A percentile compares a stretch with the other conserved stretches of the same genome.
Evolutionary conservation across 2,329 filamentous ascomycete genomes (phyloP).

Genomic region (Monosporascus ibericus): DNA sequence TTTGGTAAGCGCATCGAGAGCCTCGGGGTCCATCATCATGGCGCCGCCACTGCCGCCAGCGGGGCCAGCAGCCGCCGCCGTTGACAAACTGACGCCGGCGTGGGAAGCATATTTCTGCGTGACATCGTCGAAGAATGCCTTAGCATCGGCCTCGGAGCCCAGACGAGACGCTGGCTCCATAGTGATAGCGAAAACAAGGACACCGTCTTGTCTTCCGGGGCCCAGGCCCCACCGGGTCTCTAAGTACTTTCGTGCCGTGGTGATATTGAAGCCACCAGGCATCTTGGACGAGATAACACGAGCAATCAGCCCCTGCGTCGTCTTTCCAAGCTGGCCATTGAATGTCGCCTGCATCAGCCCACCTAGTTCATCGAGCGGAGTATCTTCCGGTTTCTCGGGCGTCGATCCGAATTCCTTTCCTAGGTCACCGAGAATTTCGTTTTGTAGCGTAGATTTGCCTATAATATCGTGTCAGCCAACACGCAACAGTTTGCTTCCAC

Average conservation of each 20-base stretch:
- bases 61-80: conserved; percentile 66
- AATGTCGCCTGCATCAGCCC: conserved; percentile 97
- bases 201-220: conserved; percentile 83
- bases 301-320: conserved; percentile 87
- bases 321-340: conserved; percentile 95
- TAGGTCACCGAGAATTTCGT: conserved; percentile 95
- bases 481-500: neutral
- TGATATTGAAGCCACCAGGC: conserved; percentile 99
- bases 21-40: conserved; percentile 99
- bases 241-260: conserved; percentile 87
- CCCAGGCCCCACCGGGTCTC: conserved; percentile 90
- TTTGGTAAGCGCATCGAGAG: conserved; percentile 93
- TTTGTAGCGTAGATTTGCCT: conserved; percentile 98
- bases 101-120: conserved; percentile 82
- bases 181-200: conserved; percentile 80
- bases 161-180: conserved; percentile 88
- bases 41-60: conserved; percentile 66
- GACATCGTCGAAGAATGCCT: conserved; percentile 83
- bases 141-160: conserved; percentile 84
- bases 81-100: conserved; percentile 77
- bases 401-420: conserved; percentile 98
- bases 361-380: conserved; percentile 89
- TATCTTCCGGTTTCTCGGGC: conserved; percentile 97
- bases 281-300: conserved; percentile 97
- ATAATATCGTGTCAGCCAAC: conserved; percentile 9